Percentiles rank a stretch among this genome's conserved stretches.
Conservation (phyloP, 441 rosid species). For the Raphanus hybrid region DNA sequence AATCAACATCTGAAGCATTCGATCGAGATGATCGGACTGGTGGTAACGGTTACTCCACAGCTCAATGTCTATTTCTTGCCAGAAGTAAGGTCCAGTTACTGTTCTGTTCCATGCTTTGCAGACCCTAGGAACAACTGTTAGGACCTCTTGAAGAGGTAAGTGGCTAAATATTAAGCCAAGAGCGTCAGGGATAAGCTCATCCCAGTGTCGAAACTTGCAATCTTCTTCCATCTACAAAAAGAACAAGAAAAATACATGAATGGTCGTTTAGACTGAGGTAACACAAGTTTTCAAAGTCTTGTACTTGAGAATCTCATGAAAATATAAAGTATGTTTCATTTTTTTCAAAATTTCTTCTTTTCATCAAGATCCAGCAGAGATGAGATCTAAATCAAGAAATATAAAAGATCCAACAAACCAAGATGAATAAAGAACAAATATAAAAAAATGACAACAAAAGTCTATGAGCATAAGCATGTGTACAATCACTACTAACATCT, state of each 20-base stretch:
- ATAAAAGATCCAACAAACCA: slow-evolving; percentile 22
- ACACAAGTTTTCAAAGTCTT: background rate
- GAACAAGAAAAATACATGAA: slow-evolving; percentile 6
- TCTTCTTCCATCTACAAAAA: slow-evolving; percentile 54
- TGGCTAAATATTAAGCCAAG: slow-evolving; percentile 75
- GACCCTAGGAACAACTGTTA: slow-evolving; percentile 78
- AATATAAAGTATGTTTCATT: too few relatives aligned
- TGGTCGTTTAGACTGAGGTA: background rate
- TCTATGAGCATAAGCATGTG: background rate
- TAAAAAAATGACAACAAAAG: background rate
- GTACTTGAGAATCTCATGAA: background rate
- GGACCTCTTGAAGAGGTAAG: slow-evolving; percentile 64
- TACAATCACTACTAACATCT: too few relatives aligned
- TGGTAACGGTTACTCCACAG: slow-evolving; percentile 62
- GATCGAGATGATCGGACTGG: slow-evolving; percentile 51
- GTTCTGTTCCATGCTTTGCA: slow-evolving; percentile 85
- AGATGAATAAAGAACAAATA: slow-evolving; percentile 20
- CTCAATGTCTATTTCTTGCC: slow-evolving; percentile 88
- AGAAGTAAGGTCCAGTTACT: slow-evolving; percentile 83
- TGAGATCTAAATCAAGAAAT: slow-evolving; percentile 1
- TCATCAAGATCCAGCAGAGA: slow-evolving; percentile 23
- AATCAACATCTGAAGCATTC: slow-evolving; percentile 69
- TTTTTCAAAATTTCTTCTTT: too few relatives aligned
- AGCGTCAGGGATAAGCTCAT: slow-evolving; percentile 83
- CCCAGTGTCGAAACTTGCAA: slow-evolving; percentile 67